Percentiles rank a stretch among this genome's conserved stretches.
Evolutionary conservation across 2,329 filamentous ascomycete species (phyloP).

Genomic region (Alternaria sp.): DNA sequence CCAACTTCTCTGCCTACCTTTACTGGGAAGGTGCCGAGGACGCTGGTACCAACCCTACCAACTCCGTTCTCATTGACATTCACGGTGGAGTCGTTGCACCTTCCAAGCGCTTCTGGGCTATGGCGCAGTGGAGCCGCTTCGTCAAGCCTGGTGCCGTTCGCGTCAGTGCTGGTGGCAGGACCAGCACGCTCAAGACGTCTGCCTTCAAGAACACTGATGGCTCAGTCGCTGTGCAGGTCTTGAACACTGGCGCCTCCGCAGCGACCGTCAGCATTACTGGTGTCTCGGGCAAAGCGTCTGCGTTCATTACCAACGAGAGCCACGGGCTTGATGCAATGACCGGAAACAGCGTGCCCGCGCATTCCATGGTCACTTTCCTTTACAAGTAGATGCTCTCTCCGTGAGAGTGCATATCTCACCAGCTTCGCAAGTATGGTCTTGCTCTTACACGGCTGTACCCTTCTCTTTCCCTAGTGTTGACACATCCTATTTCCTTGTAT

Average conservation of each 20-base stretch:
- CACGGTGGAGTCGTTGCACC: not conserved
- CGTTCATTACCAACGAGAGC: not conserved
- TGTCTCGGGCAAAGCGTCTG: not conserved
- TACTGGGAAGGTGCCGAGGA: not conserved
- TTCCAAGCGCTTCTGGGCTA: not conserved
- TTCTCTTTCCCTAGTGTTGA: not conserved
- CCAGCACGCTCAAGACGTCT: not conserved
- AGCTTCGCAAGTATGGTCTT: not conserved
- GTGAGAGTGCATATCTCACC: not conserved
- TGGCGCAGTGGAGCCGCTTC: not conserved
- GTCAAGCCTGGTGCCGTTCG: not conserved
- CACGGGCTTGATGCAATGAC: not conserved
- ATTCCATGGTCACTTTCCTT: not conserved
- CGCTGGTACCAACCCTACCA: not conserved
- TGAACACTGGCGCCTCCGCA: not conserved
- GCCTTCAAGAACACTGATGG: not conserved
- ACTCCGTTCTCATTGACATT: not conserved
- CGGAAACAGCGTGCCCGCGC: not conserved
- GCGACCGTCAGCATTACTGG: not conserved
- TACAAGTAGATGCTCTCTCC: not conserved
- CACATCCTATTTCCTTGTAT: too few relatives aligned
- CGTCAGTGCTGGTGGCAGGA: not conserved
- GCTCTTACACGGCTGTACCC: not conserved
- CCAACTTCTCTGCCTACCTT: not conserved
- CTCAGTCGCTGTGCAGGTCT: not conserved